These are phyloP conservation scores for Aspergillus alliaceus DNA, from an alignment of 2,329 filamentous ascomycete genomes.

Conservation along the genomic window DNA sequence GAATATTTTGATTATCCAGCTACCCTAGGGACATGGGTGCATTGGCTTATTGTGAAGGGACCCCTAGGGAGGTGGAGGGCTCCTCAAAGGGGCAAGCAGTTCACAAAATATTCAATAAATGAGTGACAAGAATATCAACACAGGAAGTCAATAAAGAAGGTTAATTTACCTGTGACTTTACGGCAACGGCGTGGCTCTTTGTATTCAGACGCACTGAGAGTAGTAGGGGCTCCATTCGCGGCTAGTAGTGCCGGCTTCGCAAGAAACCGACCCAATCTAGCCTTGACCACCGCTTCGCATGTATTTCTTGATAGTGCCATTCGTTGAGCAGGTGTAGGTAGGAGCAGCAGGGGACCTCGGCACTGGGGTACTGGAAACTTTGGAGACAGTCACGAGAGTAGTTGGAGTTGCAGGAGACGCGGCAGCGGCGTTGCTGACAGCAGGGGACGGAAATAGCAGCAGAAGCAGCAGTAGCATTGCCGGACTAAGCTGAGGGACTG, in stretches of 20 bases:
- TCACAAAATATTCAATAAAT: too few relatives aligned
- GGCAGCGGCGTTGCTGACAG: background rate
- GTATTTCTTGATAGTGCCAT: slow-evolving; percentile 2
- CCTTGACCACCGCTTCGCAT: background rate
- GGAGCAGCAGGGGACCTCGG: too few relatives aligned
- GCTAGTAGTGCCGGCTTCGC: slow-evolving; percentile 1
- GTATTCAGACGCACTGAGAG: slow-evolving; percentile 2
- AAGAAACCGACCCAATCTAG: slow-evolving; percentile 1
- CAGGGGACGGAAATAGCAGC: background rate
- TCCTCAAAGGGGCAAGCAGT: too few relatives aligned
- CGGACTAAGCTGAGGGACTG: slow-evolving; percentile 2
- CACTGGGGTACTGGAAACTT: background rate
- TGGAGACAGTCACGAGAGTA: background rate
- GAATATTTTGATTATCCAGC: too few relatives aligned
- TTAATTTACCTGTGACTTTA: too few relatives aligned
- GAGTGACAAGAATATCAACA: too few relatives aligned
- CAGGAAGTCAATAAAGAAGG: too few relatives aligned
- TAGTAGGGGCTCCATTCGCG: background rate
- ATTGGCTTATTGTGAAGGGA: too few relatives aligned
- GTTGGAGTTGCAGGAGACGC: background rate
- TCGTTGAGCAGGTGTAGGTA: background rate
- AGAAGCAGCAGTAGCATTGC: background rate
- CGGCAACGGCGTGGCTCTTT: too few relatives aligned
- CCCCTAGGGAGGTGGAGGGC: too few relatives aligned
- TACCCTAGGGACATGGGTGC: too few relatives aligned